Conservation (phyloP, 2,329 filamentous ascomycete genomes). For the Fusarium anguioides region DNA sequence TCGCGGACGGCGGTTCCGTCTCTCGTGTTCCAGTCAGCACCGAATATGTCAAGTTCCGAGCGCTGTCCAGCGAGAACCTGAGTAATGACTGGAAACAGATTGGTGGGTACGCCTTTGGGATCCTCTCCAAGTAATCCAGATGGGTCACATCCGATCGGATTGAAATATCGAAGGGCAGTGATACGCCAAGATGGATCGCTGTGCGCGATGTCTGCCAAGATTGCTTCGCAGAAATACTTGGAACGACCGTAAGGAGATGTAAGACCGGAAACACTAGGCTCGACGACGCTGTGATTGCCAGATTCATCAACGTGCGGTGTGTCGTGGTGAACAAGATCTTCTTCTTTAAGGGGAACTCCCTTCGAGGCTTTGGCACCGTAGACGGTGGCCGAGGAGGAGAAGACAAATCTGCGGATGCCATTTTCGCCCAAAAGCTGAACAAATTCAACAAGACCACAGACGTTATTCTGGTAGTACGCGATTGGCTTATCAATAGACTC, state of each 20-base stretch:
- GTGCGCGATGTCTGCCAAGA: slow-evolving; percentile 69
- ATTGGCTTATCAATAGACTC: slow-evolving; percentile 71
- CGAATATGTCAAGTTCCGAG: slow-evolving; percentile 67
- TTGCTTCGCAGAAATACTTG: slow-evolving; percentile 76
- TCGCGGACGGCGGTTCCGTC: slow-evolving; percentile 76
- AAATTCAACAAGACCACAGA: slow-evolving; percentile 71
- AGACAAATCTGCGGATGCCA: slow-evolving; percentile 73
- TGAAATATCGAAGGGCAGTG: slow-evolving; percentile 74
- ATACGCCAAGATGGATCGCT: slow-evolving; percentile 72
- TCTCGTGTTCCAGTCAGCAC: slow-evolving; percentile 71
- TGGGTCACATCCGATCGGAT: slow-evolving; percentile 73
- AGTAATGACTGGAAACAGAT: slow-evolving; percentile 72
- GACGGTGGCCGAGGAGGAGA: slow-evolving; percentile 75
- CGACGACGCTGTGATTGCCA: slow-evolving; percentile 27
- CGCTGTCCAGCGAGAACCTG: slow-evolving; percentile 68
- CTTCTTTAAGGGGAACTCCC: slow-evolving; percentile 65
- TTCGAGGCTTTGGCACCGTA: slow-evolving; percentile 67
- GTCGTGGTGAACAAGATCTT: slow-evolving; percentile 35
- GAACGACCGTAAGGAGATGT: slow-evolving; percentile 67
- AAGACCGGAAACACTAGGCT: neutral
- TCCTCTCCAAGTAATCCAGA: slow-evolving; percentile 73
- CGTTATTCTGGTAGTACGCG: slow-evolving; percentile 75
- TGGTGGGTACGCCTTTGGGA: slow-evolving; percentile 70
- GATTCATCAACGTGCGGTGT: slow-evolving; percentile 63
- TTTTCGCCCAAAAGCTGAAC: slow-evolving; percentile 66